A percentile compares a stretch with the other conserved stretches of the same genome.
Conservation (phyloP, 495 filamentous ascomycete genomes). For the Penicillium antarcticum region DNA sequence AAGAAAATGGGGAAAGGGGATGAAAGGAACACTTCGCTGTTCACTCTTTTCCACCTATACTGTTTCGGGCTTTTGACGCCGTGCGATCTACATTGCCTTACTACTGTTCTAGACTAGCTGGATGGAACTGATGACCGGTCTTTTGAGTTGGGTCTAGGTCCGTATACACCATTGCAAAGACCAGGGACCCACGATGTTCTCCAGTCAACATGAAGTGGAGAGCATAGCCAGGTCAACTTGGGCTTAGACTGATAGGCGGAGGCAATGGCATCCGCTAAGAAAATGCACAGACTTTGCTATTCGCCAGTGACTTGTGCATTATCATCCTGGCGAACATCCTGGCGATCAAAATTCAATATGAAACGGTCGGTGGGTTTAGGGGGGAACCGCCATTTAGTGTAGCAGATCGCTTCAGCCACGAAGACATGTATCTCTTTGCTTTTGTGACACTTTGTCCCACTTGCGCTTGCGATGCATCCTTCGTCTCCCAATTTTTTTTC, state of each 20-base stretch:
- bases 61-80: constrained; percentile 2
- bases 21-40: not conserved
- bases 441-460: too few species aligned
- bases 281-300: constrained; percentile 2
- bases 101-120: constrained; percentile 8
- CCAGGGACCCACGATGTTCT: not conserved
- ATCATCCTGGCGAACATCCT: constrained; percentile 6
- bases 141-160: not conserved
- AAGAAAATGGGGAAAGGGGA: constrained; percentile 5
- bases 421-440: too few species aligned
- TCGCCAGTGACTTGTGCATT: constrained; percentile 4
- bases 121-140: not conserved
- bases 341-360: constrained; percentile 6
- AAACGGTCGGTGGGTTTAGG: not conserved
- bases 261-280: constrained; percentile 1
- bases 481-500: too few species aligned
- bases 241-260: constrained; percentile 1
- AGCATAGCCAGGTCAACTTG: constrained; percentile 1
- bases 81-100: not conserved
- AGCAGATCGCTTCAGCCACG: too few species aligned
- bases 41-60: not conserved
- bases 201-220: not conserved
- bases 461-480: too few species aligned
- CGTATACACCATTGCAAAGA: not conserved
- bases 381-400: not conserved